A percentile compares a stretch with the other conserved stretches of the same genome.
These are phyloP conservation scores for Haematococcus sp. DNA, from an alignment of 139 green algal species.

Conservation along the genomic window DNA sequence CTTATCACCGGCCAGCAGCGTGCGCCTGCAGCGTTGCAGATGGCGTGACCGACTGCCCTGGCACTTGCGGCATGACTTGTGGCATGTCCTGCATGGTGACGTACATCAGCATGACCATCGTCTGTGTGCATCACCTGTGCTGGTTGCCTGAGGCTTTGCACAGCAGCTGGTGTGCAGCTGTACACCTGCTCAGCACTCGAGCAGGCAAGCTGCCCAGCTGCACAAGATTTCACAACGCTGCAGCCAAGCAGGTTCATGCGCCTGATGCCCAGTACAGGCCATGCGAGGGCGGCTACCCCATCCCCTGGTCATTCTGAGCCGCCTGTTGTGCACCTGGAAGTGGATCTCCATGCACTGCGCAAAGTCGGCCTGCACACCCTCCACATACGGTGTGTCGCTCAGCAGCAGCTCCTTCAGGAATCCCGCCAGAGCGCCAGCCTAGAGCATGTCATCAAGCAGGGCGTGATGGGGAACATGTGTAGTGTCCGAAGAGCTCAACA, in stretches of 20 bases:
- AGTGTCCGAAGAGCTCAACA: too few relatives aligned
- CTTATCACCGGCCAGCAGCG: too few relatives aligned
- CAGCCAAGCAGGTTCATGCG: too few relatives aligned
- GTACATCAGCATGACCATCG: not conserved
- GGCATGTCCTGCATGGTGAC: slow-evolving; percentile 29
- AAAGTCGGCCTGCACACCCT: slow-evolving; percentile 53
- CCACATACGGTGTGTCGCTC: slow-evolving; percentile 19
- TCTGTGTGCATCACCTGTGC: not conserved
- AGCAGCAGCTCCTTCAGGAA: slow-evolving; percentile 61
- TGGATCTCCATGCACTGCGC: slow-evolving; percentile 50
- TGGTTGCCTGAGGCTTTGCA: not conserved
- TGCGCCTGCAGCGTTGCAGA: slow-evolving; percentile 4
- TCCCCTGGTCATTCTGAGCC: not conserved
- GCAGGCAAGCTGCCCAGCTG: too few relatives aligned
- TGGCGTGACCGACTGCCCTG: slow-evolving; percentile 21
- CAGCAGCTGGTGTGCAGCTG: too few relatives aligned
- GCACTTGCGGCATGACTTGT: slow-evolving; percentile 13
- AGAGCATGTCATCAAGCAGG: not conserved
- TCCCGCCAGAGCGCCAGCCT: slow-evolving; percentile 48
- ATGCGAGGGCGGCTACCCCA: too few relatives aligned
- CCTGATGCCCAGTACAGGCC: too few relatives aligned
- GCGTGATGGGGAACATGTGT: not conserved
- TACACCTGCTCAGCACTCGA: too few relatives aligned
- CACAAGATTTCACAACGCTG: too few relatives aligned
- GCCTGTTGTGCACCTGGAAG: slow-evolving; percentile 31